phyloP scores from a whole-genome alignment of 2,329 filamentous ascomycete species.

The Apiospora aurea region DNA sequence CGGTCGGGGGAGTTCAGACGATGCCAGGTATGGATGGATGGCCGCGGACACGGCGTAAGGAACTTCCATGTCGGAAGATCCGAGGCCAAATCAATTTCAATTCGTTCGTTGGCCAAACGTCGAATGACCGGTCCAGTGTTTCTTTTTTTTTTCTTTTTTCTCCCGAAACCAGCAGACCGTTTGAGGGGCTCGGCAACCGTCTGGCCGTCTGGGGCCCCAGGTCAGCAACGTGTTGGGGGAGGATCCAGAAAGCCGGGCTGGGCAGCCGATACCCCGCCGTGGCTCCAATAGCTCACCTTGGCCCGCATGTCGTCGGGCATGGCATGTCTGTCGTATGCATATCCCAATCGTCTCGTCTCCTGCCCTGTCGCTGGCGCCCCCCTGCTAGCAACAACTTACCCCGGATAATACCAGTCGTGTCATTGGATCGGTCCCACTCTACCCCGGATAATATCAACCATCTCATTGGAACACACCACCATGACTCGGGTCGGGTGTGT shows the following conservation, averaged over 20 bases:
- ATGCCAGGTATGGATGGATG: neutral
- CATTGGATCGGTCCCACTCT: slow-evolving; percentile 12
- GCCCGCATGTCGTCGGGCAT: neutral
- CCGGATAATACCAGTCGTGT: slow-evolving; percentile 11
- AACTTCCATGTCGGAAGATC: neutral
- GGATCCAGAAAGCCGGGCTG: slow-evolving; percentile 6
- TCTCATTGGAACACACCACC: slow-evolving; percentile 5
- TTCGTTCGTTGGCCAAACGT: neutral
- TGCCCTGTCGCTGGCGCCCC: neutral
- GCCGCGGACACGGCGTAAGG: neutral
- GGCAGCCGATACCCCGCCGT: slow-evolving; percentile 23
- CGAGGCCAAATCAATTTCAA: neutral
- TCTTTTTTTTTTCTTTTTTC: no score
- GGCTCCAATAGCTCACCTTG: slow-evolving; percentile 20
- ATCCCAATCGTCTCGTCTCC: neutral
- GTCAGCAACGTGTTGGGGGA: no score
- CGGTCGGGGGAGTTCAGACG: neutral
- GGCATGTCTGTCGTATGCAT: slow-evolving; percentile 7
- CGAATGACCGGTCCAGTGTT: neutral
- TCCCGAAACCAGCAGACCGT: neutral
- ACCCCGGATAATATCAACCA: slow-evolving; percentile 23
- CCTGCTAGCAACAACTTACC: neutral
- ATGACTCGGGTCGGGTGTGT: slow-evolving; percentile 17
- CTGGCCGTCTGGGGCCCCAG: neutral
- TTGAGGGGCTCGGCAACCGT: slow-evolving; percentile 21